Percentiles rank a stretch among this genome's conserved stretches.
phyloP scores from a whole-genome alignment of 1,284 basidiomycete genomes.

The Sutorius eximius region DNA sequence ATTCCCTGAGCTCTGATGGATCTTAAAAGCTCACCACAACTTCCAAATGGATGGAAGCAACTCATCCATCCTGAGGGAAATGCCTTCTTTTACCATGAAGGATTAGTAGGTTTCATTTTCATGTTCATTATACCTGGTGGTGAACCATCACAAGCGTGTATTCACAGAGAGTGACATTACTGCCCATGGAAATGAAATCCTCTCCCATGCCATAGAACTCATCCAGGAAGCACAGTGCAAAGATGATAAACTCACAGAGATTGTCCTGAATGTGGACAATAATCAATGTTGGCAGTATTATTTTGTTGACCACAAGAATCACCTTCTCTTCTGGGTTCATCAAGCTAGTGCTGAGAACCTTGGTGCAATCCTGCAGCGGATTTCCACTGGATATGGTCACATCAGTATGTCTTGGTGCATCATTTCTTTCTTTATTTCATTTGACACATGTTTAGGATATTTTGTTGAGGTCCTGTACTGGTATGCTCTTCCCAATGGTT shows the following conservation, averaged over 20 bases:
- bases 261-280: constrained; percentile 18
- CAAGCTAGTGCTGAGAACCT: neutral
- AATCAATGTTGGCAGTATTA: constrained; percentile 9
- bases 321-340: constrained; percentile 23
- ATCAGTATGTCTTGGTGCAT: constrained; percentile 12
- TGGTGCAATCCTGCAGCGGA: constrained; percentile 1
- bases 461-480: constrained; percentile 17
- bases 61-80: constrained; percentile 24
- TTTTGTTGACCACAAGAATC: constrained; percentile 18
- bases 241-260: constrained; percentile 5
- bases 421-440: neutral
- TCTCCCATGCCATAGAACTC: too few relatives aligned
- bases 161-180: too few relatives aligned
- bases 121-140: too few relatives aligned
- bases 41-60: too few relatives aligned
- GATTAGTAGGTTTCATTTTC: too few relatives aligned
- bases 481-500: neutral
- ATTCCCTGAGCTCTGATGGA: too few relatives aligned
- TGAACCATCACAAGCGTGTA: too few relatives aligned
- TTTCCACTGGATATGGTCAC: constrained; percentile 4
- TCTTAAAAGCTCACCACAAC: too few relatives aligned
- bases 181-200: too few relatives aligned
- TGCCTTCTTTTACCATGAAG: too few relatives aligned
- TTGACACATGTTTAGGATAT: constrained; percentile 16
- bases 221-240: neutral